Conservation (phyloP, 1,139 yeast genomes). For the Geotrichum restrictum region DNA sequence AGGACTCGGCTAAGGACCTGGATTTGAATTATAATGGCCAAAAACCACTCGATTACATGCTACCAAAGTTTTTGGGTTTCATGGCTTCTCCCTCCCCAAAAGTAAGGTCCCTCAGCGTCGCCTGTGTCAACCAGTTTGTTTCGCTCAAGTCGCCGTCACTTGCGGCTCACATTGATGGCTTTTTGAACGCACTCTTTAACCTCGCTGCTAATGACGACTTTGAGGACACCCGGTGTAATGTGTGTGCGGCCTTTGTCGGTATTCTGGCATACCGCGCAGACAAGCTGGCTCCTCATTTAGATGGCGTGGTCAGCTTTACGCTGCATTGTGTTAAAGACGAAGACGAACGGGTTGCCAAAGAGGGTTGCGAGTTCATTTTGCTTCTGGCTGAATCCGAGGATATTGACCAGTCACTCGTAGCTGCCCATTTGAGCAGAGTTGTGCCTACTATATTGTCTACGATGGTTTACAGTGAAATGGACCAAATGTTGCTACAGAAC, state of each 20-base stretch:
- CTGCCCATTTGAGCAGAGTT: constrained; percentile 56
- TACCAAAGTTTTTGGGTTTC: constrained; percentile 59
- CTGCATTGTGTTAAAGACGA: constrained; percentile 69
- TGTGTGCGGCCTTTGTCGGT: constrained; percentile 74
- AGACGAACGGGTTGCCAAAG: constrained; percentile 75
- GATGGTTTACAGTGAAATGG: constrained; percentile 87
- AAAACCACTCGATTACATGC: constrained; percentile 62
- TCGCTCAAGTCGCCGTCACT: constrained; percentile 65
- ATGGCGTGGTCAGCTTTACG: constrained; percentile 80
- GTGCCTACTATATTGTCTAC: constrained; percentile 72
- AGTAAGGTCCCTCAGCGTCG: constrained; percentile 61
- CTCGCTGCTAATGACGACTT: constrained; percentile 54
- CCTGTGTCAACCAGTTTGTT: constrained; percentile 74
- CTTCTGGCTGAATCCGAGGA: constrained; percentile 62
- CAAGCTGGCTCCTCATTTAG: constrained; percentile 70
- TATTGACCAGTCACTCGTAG: constrained; percentile 38
- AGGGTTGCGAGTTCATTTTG: constrained; percentile 88
- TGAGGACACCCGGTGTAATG: constrained; percentile 62
- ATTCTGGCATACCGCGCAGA: constrained; percentile 78
- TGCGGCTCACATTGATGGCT: constrained; percentile 60
- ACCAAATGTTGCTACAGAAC: constrained; percentile 61
- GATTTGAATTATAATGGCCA: constrained; percentile 61
- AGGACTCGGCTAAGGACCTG: constrained; percentile 61
- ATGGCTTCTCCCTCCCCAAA: constrained; percentile 41
- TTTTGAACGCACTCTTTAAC: constrained; percentile 58